Conservation (phyloP, 768 basidiomycete species). For the Leucogyrophana mollusca region DNA sequence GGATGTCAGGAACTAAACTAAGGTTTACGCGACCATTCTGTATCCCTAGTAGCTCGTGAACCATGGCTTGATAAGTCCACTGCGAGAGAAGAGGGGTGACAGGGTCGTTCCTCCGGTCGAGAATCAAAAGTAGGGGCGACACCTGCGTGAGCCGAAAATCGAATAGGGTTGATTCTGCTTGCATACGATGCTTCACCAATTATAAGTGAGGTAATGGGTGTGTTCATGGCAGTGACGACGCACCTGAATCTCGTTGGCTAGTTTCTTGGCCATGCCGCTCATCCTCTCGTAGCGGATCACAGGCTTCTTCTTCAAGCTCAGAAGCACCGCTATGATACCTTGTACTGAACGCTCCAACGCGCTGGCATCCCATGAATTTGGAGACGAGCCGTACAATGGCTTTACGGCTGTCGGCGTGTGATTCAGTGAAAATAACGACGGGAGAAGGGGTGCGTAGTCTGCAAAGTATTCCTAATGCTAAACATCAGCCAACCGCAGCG, state of each 20-base stretch:
- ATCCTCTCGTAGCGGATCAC: conserved; percentile 92
- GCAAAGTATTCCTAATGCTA: conserved; percentile 88
- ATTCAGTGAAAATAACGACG: conserved; percentile 85
- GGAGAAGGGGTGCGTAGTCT: conserved; percentile 87
- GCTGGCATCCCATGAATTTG: conserved; percentile 69
- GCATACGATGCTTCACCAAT: conserved; percentile 65
- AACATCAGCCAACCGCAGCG: conserved; percentile 1
- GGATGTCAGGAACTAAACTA: conserved; percentile 78
- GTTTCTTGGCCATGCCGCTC: conserved; percentile 87
- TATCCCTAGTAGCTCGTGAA: conserved; percentile 92
- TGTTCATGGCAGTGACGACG: not conserved
- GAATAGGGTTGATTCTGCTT: conserved; percentile 80
- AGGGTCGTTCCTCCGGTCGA: conserved; percentile 96
- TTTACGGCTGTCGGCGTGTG: conserved; percentile 59
- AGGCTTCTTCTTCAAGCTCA: conserved; percentile 96
- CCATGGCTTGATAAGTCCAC: conserved; percentile 99
- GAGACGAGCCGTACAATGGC: conserved; percentile 71
- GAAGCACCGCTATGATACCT: conserved; percentile 79
- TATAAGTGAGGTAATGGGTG: conserved; percentile 5
- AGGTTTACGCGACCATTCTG: conserved; percentile 92
- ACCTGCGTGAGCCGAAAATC: conserved; percentile 90
- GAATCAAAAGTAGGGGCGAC: conserved; percentile 84
- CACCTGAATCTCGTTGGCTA: conserved; percentile 86
- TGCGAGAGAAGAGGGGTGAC: conserved; percentile 95
- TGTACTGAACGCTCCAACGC: conserved; percentile 80